These are phyloP conservation scores for Hamigera avellanea DNA, from an alignment of 495 filamentous ascomycete genomes.

Conservation along the genomic window DNA sequence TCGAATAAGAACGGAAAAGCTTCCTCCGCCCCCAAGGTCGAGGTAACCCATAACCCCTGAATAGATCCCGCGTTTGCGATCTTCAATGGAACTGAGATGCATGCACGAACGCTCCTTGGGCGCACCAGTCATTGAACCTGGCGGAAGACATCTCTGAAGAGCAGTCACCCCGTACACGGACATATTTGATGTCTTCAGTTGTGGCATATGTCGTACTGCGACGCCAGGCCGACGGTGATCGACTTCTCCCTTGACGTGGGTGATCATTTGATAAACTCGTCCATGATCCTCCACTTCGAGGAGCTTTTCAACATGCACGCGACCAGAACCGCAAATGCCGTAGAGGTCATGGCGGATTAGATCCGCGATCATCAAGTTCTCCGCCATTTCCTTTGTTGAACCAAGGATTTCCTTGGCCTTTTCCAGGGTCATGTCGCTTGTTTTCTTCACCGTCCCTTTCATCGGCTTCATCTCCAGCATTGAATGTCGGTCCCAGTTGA, in stretches of 20 bases:
- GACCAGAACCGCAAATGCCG: constrained; percentile 59
- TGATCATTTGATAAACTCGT: constrained; percentile 82
- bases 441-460: constrained; percentile 87
- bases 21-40: constrained; percentile 71
- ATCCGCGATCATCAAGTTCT: constrained; percentile 98
- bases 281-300: constrained; percentile 83
- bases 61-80: constrained; percentile 61
- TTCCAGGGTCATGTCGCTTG: constrained; percentile 46
- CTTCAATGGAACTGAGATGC: constrained; percentile 60
- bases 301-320: constrained; percentile 53
- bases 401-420: constrained; percentile 59
- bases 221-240: constrained; percentile 20
- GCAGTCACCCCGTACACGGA: constrained; percentile 55
- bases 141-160: constrained; percentile 66
- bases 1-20: constrained; percentile 81
- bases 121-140: constrained; percentile 91
- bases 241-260: constrained; percentile 67
- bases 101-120: constrained; percentile 86
- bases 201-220: constrained; percentile 21
- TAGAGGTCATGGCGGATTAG: constrained; percentile 87
- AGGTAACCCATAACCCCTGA: constrained; percentile 84
- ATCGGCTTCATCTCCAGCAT: constrained; percentile 57
- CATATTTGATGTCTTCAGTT: constrained; percentile 27
- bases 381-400: constrained; percentile 79
- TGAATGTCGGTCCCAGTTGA: constrained; percentile 50